Evolutionary conservation across 2,329 filamentous ascomycete species (phyloP).

Genomic region (Neodidymelliopsis sp.): DNA sequence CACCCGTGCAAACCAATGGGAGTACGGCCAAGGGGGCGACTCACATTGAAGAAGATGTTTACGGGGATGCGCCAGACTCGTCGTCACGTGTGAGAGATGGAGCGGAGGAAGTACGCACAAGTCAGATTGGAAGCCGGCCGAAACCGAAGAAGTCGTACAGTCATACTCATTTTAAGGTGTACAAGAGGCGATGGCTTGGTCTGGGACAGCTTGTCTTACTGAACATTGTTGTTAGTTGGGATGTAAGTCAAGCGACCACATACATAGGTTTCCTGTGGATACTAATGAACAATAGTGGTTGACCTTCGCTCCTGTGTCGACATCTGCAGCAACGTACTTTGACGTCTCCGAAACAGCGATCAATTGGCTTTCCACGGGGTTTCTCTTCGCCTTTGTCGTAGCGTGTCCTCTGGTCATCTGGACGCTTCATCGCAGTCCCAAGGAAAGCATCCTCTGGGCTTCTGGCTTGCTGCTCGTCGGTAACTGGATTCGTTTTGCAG

Average conservation of each 20-base stretch:
- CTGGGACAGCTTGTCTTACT: conserved; percentile 82
- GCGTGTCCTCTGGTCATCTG: conserved; percentile 75
- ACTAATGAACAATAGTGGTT: conserved; percentile 72
- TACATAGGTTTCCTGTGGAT: background rate
- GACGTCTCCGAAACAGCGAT: conserved; percentile 75
- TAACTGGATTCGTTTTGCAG: conserved; percentile 91
- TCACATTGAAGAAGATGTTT: conserved; percentile 4
- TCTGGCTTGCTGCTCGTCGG: conserved; percentile 78
- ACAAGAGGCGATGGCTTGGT: conserved; percentile 90
- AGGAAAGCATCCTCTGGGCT: conserved; percentile 75
- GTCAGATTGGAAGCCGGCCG: background rate
- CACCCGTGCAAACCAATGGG: conserved; percentile 3
- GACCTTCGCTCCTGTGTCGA: conserved; percentile 85
- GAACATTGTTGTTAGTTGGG: conserved; percentile 95
- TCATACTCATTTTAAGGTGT: conserved; percentile 60
- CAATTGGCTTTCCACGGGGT: conserved; percentile 92
- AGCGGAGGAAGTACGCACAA: background rate
- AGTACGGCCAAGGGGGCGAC: conserved; percentile 4
- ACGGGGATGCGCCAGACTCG: background rate
- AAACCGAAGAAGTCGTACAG: conserved; percentile 33
- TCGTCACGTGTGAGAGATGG: conserved; percentile 8
- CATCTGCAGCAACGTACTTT: conserved; percentile 78
- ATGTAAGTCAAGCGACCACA: conserved; percentile 69
- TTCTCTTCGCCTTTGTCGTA: conserved; percentile 82
- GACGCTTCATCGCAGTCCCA: conserved; percentile 81